phyloP scores from a whole-genome alignment of 768 basidiomycete species.

The Kwoniella dendrophila region DNA sequence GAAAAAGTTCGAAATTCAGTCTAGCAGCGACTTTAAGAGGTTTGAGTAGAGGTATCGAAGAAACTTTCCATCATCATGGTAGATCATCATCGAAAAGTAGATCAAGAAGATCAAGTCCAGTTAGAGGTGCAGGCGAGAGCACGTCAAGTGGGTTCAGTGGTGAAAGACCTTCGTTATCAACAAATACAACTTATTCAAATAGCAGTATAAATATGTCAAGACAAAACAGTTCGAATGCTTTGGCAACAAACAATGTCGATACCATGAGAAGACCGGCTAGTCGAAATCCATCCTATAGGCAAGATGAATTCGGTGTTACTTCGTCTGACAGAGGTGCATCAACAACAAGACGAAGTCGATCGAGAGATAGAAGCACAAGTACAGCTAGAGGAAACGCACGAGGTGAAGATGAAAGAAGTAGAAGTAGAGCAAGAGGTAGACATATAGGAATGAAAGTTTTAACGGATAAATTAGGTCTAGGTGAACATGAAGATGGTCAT shows the following conservation, averaged over 20 bases:
- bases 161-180: slow-evolving; percentile 6
- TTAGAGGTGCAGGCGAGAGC: background rate
- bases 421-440: slow-evolving; percentile 53
- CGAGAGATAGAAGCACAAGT: slow-evolving; percentile 22
- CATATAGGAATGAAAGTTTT: slow-evolving; percentile 55
- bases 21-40: slow-evolving; percentile 48
- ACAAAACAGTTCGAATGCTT: slow-evolving; percentile 10
- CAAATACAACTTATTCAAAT: slow-evolving; percentile 5
- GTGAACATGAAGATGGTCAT: slow-evolving; percentile 47
- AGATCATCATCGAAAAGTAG: slow-evolving; percentile 29
- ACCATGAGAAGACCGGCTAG: slow-evolving; percentile 10
- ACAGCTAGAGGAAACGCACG: background rate
- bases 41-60: slow-evolving; percentile 51
- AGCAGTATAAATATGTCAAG: slow-evolving; percentile 9
- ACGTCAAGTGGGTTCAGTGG: slow-evolving; percentile 9
- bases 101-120: slow-evolving; percentile 20
- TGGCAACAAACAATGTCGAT: background rate
- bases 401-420: slow-evolving; percentile 40
- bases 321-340: no score
- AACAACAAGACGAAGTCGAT: slow-evolving; percentile 12
- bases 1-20: slow-evolving; percentile 45
- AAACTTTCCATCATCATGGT: slow-evolving; percentile 31
- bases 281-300: slow-evolving; percentile 6
- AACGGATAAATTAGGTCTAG: slow-evolving; percentile 45
- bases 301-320: no score